Evolutionary conservation across 257 asterid genomes (phyloP), one percentile per base, ranked within the genome.

Genomic region (Solanum sejunctum): DNA sequence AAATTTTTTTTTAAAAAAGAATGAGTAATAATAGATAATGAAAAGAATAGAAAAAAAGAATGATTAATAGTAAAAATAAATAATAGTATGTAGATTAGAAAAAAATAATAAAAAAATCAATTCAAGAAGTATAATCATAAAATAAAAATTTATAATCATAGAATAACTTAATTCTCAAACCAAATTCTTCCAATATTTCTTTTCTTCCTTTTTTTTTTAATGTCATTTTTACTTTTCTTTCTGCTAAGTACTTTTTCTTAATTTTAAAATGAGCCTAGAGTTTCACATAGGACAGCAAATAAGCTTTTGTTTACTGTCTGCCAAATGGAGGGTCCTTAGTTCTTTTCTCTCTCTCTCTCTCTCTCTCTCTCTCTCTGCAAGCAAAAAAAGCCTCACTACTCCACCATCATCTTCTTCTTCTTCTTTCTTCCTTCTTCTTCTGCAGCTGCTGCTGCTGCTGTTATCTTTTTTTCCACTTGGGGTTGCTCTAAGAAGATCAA

Each of bases 271-370:
- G 78, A 17, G 70, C 84, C 70, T 64, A 45, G 89, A 52, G 88
- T 84, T 84, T 86, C 86, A 56, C 89, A 85, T 86, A 85, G 84
- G 89, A 89, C 89, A 88, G 88, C 92, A 89, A 89, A 88, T 64
- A 61, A 87, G 89, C 86, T 87, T 87, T 84, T 85, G 87, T 85
- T 85, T 80, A 73, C 86, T 81, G 87, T 88, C 86, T 88, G 89
- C 89, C 89, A 82, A 67, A 89, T 86, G 89, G 88, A 89, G 87
- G 90, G 88, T 85, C 87, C 92, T 85, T 88, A 88, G 85, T 63
- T 83, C 45, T 64, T 49, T 36, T 84, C 49, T 64, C 84, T 70
- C 82, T 63, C 82, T 51, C 80, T 84, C 79, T 87, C 28, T 26
- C 28, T 26, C 28, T 28, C 36, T 32, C 36, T 32, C 36, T 32